Evolutionary conservation across 2,329 filamentous ascomycete species (phyloP), one percentile per base, ranked within the genome.

Genomic region (Aspergillus proliferans): DNA sequence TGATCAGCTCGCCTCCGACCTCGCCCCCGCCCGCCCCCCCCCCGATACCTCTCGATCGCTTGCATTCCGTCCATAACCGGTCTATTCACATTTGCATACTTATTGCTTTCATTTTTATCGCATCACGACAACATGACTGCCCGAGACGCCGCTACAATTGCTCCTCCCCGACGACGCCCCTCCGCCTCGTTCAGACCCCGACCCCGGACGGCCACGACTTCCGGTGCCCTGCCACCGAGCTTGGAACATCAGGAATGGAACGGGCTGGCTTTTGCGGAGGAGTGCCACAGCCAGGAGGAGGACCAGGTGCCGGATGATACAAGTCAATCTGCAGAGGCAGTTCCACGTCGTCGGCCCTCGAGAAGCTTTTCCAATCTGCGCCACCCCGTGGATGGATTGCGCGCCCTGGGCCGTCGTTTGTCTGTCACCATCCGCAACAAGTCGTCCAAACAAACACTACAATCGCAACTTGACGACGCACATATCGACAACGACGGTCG

Each of bases 361-460:
- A 72, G 69, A 57, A 73, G 69, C 51, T 72, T 73, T 54, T 73
- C 71, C 34, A 68, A 58, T 34, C 54, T 73, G 47, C 66, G 69
- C 43, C 68, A 72, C 50, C 66, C 69, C 3, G 67, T 72, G 51
- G 64, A 69, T 48, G 71, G 70, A 4, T 50, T 73, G 47, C 66
- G 69, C 30, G 69, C 70, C 7, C 59, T 72, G 21, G 67, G 68
- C 12, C 70, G 70, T 51, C 66, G 70, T 8, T 52, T 72, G 43
- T 73, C 71, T 4, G 62, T 73, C 21, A 68, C 63, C 12, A 54
- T 72, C 46, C 69, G 70, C 41, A 59, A 59, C 48, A 72, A 70
- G 56, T 62, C 65, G 7, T 65, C 68, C 3, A 63, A 63, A 30
- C 59, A 67, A 39, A 54, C 54, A 15, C 38, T 58, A 44, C 51